Conservation (phyloP, 805 yeast genomes). For the Yamadazyma philogaea region DNA sequence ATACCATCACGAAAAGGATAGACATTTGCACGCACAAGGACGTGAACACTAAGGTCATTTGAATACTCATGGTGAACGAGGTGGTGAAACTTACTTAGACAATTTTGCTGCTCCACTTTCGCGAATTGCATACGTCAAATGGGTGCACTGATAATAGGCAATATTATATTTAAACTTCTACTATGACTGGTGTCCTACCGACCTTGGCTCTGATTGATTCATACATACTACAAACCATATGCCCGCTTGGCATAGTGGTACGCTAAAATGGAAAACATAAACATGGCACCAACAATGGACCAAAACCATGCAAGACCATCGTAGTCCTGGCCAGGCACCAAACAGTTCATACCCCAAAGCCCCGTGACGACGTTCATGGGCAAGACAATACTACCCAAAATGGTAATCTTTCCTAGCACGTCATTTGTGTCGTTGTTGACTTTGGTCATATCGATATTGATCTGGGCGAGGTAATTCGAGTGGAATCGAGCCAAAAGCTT, state of each 20-base stretch:
- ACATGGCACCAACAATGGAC: conserved; percentile 34
- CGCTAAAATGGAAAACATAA: conserved; percentile 34
- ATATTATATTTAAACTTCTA: too few species aligned
- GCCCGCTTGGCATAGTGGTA: conserved; percentile 40
- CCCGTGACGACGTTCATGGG: conserved; percentile 97
- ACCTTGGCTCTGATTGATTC: too few species aligned
- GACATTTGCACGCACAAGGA: conserved; percentile 53
- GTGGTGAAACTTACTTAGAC: neutral
- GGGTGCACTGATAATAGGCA: too few species aligned
- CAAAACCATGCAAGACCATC: conserved; percentile 42
- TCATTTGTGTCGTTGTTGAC: conserved; percentile 97
- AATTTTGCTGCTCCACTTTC: conserved; percentile 1
- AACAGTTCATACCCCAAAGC: conserved; percentile 97
- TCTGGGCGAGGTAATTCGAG: conserved; percentile 92
- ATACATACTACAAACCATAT: conserved; percentile 29
- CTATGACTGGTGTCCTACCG: too few species aligned
- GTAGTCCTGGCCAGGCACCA: conserved; percentile 84
- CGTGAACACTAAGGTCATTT: conserved; percentile 46
- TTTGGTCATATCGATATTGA: conserved; percentile 95
- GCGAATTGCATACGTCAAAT: neutral
- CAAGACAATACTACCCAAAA: conserved; percentile 89
- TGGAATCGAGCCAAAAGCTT: conserved; percentile 92
- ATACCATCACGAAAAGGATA: conserved; percentile 43
- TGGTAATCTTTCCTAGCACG: conserved; percentile 88
- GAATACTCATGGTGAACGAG: conserved; percentile 36